Conservation (phyloP, 768 basidiomycete species). For the Tylopilus sp. region DNA sequence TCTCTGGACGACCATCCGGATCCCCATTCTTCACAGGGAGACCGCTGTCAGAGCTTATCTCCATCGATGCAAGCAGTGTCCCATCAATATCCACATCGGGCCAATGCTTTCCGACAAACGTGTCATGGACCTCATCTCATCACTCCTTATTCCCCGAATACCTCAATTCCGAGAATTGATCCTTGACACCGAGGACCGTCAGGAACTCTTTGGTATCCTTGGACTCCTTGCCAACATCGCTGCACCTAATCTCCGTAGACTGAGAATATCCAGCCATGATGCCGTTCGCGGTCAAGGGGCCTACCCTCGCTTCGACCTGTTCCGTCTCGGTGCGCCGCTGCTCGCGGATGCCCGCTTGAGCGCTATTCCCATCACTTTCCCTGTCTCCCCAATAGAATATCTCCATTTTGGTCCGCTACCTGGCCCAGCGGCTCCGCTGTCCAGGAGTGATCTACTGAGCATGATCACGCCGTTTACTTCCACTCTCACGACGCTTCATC, state of each 20-base stretch:
- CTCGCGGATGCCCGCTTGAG: conserved; percentile 33
- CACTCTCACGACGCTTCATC: conserved; percentile 31
- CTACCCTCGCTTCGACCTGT: conserved; percentile 31
- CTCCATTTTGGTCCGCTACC: conserved; percentile 36
- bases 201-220: conserved; percentile 26
- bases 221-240: conserved; percentile 20
- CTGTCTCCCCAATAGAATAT: conserved; percentile 23
- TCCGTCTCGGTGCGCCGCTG: conserved; percentile 29
- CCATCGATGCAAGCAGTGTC: conserved; percentile 30
- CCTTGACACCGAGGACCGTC: conserved; percentile 30
- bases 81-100: conserved; percentile 31
- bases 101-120: conserved; percentile 26
- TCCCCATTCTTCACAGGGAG: conserved; percentile 30
- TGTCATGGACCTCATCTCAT: conserved; percentile 24
- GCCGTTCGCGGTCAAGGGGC: conserved; percentile 22
- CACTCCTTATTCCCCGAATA: conserved; percentile 30
- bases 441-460: conserved; percentile 25
- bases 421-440: conserved; percentile 27
- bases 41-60: conserved; percentile 29
- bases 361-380: conserved; percentile 31
- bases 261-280: conserved; percentile 30
- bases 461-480: conserved; percentile 27
- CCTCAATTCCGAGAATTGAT: conserved; percentile 30
- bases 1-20: conserved; percentile 35
- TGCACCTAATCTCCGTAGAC: conserved; percentile 26